Base-by-base conservation (phyloP, 225 moss, liverwort and hornwort species). In the Lunularia cruciata region DNA sequence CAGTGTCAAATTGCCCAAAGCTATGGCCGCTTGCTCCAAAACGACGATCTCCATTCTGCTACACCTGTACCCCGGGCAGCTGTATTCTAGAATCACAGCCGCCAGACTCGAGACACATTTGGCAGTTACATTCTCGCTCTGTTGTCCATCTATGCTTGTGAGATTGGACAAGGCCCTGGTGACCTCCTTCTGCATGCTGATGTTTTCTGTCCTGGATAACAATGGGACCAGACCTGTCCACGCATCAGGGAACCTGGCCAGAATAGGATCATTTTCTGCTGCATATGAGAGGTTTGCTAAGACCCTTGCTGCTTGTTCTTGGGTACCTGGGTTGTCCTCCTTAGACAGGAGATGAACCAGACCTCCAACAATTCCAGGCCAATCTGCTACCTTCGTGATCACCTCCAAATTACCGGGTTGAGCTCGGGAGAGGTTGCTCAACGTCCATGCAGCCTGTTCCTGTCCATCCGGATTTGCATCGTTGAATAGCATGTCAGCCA, bases 401-500 rank as follows among this genome's bases (percentile, higher is more conserved):
- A 42, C 15, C 11, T 0, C 20, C 38, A 61, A 16, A 19, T 68
- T 57, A 8, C 49, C 57, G 7, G 11, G 20, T n/a, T 68, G 47
- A 26, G 63, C 39, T 9, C 25, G 23, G 3, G 74, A 67, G 2
- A 75, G 49, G 19, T 68, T 67, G 14, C 67, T 58, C 14, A 75
- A 19, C 6, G 61, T 59, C 48, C 58, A 31, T 15, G 60, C 74
- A 28, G 74, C 74, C 23, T 67, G 74, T 26, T 75, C 74, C 74
- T 75, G 74, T 28, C 35, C 67, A 42, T 59, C 36, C 7, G 57
- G 34, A 32, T 34, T 47, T 25, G 67, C 45, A 23, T 75, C 74
- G 47, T 52, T 58, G 47, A 68, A 58, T 10, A 75, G 59, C 23
- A 67, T 13, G 1, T 47, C 67, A 3, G 68, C 68, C 18, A 75